Conservation (phyloP, 2,329 filamentous ascomycete species). For the Apiospora pterosperma region DNA sequence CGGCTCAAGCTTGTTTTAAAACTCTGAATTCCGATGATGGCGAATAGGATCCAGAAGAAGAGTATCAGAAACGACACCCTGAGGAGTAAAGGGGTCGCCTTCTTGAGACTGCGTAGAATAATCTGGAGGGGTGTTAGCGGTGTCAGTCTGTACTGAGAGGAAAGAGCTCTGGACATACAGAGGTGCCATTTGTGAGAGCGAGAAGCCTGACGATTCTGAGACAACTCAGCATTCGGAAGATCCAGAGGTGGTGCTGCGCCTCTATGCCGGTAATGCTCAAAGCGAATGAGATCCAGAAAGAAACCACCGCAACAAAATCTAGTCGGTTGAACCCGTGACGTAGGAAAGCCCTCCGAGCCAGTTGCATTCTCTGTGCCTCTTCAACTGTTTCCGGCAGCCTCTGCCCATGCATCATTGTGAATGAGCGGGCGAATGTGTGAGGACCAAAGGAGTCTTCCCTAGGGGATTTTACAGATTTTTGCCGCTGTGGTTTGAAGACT, state of each 20-base stretch:
- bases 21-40: conserved; percentile 93
- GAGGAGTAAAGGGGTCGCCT: conserved; percentile 84
- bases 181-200: conserved; percentile 87
- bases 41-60: conserved; percentile 98
- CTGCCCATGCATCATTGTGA: conserved; percentile 70
- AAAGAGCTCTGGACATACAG: conserved; percentile 49
- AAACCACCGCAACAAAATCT: conserved; percentile 90
- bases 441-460: conserved; percentile 46
- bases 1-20: conserved; percentile 83
- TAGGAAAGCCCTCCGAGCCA: conserved; percentile 88
- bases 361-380: conserved; percentile 78
- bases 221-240: conserved; percentile 96
- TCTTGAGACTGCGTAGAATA: conserved; percentile 91
- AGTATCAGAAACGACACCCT: conserved; percentile 91
- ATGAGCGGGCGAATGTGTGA: conserved; percentile 69
- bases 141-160: conserved; percentile 9
- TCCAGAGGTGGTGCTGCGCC: conserved; percentile 67
- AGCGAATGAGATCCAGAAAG: conserved; percentile 88
- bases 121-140: conserved; percentile 50
- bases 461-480: conserved; percentile 59
- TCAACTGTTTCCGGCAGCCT: conserved; percentile 59
- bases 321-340: conserved; percentile 94
- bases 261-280: conserved; percentile 71
- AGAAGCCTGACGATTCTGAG: conserved; percentile 89
- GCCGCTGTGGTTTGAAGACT: conserved; percentile 78